These are phyloP conservation scores for peach (Prunus persica) DNA, from an alignment of 306 rosid species.

Conservation along the genomic window Prunus_persica_NCBIv2 NC_034012.1:5497001-5497500, in stretches of 20 bases:
- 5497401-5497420: neutral
- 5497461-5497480: neutral
- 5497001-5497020: neutral
- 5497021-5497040: neutral
- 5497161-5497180: neutral
- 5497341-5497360: neutral
- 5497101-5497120: neutral
- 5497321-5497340: neutral
- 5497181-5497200: neutral
- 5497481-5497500: no score
- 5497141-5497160: neutral
- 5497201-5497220: neutral
- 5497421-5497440: neutral
- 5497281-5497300: no score
- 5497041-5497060: neutral
- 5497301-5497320: neutral
- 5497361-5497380: neutral
- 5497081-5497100: neutral
- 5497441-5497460: neutral
- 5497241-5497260: no score
- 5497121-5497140: neutral
- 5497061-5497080: neutral
- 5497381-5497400: neutral
- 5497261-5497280: no score
- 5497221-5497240: neutral